Base-by-base conservation (phyloP, 805 yeast genomes). In the Barnettozyma sp. region DNA sequence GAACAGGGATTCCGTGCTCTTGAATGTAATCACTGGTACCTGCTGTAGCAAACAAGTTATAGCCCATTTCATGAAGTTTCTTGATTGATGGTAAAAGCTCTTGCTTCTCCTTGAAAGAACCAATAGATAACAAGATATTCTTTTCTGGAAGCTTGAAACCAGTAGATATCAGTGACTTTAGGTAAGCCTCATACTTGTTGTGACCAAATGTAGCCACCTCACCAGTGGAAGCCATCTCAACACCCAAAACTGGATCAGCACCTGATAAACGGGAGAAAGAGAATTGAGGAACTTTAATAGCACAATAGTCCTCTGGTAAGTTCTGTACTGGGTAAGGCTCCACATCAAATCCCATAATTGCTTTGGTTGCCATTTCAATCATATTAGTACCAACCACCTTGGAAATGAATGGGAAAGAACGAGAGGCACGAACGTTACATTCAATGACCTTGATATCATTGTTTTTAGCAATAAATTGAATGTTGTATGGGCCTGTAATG, bases 171-270 rank as follows among this genome's bases (percentile, higher is more conserved):
- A 92, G 71, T 21, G 97, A 82, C 67, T 92, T 94, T 65, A 92
- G 65, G 68, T 92, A 92, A 16, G 98, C 98, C 68, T 94, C 98
- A 57, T 87, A 88, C 65, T 90, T 90, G 70, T 88, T 81, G 56
- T 73, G 86, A 55, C 98, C 99, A 58, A 92, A 90, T 45, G 94
- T 76, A 33, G 99, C 99, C 56, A 88, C 97, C 63, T 87, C 97
- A 72, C 97, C 97, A 43, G 97, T 90, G 21, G 97, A 90, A 14
- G 97, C 96, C 97, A 90, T 90, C 66, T 90, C 97, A 46, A 90
- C 97, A 67, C 97, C 97, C 48, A 90, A 70, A 43, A 90, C 87
- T 36, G 97, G 97, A 60, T 90, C 97, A 38, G 97, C 97, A 51
- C 97, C 97, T 32, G 96, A 84, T 49, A 90, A 73, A 62, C 97